These are phyloP conservation scores for Globisporangium carolinianum DNA, from an alignment of 352 stramenopile genomes.

Conservation along the genomic window DNA sequence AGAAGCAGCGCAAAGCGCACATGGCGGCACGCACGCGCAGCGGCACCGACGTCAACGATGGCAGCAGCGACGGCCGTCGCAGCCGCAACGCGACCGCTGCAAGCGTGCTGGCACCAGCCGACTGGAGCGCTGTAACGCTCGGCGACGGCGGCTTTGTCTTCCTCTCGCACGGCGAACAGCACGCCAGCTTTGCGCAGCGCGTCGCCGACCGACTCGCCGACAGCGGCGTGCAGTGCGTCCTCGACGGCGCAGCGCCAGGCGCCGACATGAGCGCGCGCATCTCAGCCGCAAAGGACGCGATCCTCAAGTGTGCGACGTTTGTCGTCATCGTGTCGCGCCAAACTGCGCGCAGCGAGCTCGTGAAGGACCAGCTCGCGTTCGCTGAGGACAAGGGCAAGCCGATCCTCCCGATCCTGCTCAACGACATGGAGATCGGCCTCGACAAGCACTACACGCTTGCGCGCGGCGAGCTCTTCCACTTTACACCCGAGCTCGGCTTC, in stretches of 20 bases:
- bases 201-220: constrained; percentile 53
- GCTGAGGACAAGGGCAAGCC: constrained; percentile 68
- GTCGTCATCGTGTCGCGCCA: constrained; percentile 67
- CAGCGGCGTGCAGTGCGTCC: constrained; percentile 39
- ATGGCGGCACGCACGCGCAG: constrained; percentile 5
- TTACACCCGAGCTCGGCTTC: constrained; percentile 73
- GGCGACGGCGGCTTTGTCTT: constrained; percentile 48
- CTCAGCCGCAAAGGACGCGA: constrained; percentile 64
- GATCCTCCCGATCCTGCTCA: constrained; percentile 73
- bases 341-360: constrained; percentile 58
- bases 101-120: constrained; percentile 10
- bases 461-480: constrained; percentile 65
- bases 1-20: constrained; percentile 55
- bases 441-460: constrained; percentile 78
- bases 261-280: constrained; percentile 59
- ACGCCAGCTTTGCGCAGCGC: constrained; percentile 16
- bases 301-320: constrained; percentile 69
- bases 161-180: constrained; percentile 63
- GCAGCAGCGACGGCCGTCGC: background rate
- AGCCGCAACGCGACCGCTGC: background rate
- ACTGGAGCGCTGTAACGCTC: constrained; percentile 26
- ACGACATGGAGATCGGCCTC: constrained; percentile 61
- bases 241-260: constrained; percentile 41
- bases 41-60: constrained; percentile 28
- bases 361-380: constrained; percentile 76